phyloP scores from a whole-genome alignment of 148 eudicot genomes.

The Pouteria glomerata region DNA sequence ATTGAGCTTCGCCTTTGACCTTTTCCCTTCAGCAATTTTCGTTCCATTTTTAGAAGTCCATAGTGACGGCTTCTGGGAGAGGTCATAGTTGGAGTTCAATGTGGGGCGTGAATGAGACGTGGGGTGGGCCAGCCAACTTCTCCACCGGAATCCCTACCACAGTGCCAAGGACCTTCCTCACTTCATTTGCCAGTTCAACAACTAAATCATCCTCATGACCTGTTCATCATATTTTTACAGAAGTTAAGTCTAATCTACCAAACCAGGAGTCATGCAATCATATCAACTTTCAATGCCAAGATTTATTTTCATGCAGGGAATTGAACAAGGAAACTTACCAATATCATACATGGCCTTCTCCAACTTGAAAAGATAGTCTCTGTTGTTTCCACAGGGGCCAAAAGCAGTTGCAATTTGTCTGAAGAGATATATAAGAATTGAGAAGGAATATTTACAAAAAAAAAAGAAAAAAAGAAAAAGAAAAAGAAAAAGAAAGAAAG shows the following conservation, averaged over 20 bases:
- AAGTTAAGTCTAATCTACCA: not conserved
- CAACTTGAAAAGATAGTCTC: constrained; percentile 77
- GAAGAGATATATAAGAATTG: constrained; percentile 6
- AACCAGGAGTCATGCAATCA: not conserved
- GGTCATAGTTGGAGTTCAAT: constrained; percentile 42
- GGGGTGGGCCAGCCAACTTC: constrained; percentile 31
- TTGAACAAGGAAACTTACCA: constrained; percentile 33
- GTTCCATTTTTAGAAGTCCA: constrained; percentile 38
- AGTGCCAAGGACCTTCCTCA: constrained; percentile 65
- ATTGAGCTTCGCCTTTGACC: not conserved
- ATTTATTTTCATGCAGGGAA: not conserved
- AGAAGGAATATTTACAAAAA: no score
- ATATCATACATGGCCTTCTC: constrained; percentile 84
- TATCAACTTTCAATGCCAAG: not conserved
- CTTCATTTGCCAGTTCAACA: constrained; percentile 83
- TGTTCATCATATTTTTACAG: constrained; percentile 30
- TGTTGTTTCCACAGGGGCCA: constrained; percentile 95
- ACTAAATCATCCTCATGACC: constrained; percentile 86
- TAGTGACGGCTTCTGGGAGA: constrained; percentile 60
- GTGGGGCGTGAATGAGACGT: constrained; percentile 32
- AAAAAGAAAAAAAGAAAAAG: not conserved
- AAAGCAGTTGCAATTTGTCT: constrained; percentile 93
- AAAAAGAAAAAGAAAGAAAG: not conserved
- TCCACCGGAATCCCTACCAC: constrained; percentile 26
- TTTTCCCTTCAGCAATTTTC: not conserved